Base-by-base conservation (phyloP, 495 filamentous ascomycete species). In the Xylaria acuta region DNA sequence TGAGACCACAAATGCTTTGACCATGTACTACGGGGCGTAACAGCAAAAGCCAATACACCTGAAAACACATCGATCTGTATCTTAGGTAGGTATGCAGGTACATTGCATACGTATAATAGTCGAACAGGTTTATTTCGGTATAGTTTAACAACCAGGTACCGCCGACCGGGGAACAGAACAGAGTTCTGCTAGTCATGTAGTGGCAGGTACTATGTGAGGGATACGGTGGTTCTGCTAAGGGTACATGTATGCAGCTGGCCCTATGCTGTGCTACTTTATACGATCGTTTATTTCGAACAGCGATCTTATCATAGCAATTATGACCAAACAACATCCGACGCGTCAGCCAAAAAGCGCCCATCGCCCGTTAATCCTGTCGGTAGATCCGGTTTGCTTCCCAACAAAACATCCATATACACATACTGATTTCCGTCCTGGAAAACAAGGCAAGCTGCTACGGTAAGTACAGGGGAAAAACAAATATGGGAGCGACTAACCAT, bases 261-360 rank as follows among this genome's bases (percentile, higher is more conserved):
- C 32, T 38, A 60, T 12, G 58, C 34, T 60, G 34, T 60, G 7
- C 5, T n/a, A 60, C 58, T 38, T 60, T 60, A 60, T 34, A 60
- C 30, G 30, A 36, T 6, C n/a, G 4, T 64, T 20, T 64, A 18
- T 64, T 43, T 56, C 27, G 5, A 32, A 56, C 25, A 30, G n/a
- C 47, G 47, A 51, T 51, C 47, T 51, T 51, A 47, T 51, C 18
- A 20, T 47, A 51, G 2, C n/a, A 5, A 56, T 18, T 18, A 56
- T 56, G 12, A 32, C 20, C n/a, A 41, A 34, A 64, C 36, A 43
- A 64, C 9, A 25, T 34, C 36, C n/a, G 14, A 43, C 38, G 60
- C n/a, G 22, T 25, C 38, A 64, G 38, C 38, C 60, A 16, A 18
- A 27, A 5, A 2, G 14, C 2, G 25, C 5, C n/a, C 14, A 7